These are phyloP conservation scores for Lachnellula subtilissima DNA, from an alignment of 2,329 filamentous ascomycete species.

Conservation along the genomic window DNA sequence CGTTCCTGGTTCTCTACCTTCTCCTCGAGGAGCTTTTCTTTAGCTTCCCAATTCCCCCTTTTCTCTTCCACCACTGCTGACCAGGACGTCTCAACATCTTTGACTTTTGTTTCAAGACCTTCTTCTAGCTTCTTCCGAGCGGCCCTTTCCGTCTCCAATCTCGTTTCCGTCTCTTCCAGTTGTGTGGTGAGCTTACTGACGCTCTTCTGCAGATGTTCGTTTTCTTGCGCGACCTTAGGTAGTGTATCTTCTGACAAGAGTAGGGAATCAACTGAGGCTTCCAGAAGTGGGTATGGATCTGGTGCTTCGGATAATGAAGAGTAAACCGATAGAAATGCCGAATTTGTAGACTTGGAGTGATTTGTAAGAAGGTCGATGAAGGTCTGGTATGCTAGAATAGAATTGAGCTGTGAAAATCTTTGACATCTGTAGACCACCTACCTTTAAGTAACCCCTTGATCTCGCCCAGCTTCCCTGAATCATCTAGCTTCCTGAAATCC, in stretches of 20 bases:
- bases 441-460: slow-evolving; percentile 87
- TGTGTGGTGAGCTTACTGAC: slow-evolving; percentile 72
- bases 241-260: slow-evolving; percentile 88
- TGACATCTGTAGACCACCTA: slow-evolving; percentile 33
- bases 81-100: slow-evolving; percentile 89
- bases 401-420: slow-evolving; percentile 2
- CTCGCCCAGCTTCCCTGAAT: slow-evolving; percentile 78
- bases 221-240: slow-evolving; percentile 84
- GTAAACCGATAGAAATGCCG: slow-evolving; percentile 88
- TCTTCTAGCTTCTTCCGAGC: slow-evolving; percentile 72
- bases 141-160: slow-evolving; percentile 71
- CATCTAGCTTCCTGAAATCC: slow-evolving; percentile 91
- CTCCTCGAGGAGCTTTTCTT: slow-evolving; percentile 85
- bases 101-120: slow-evolving; percentile 71
- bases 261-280: slow-evolving; percentile 92
- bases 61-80: slow-evolving; percentile 86
- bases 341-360: slow-evolving; percentile 90
- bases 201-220: slow-evolving; percentile 76
- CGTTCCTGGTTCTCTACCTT: slow-evolving; percentile 93
- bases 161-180: slow-evolving; percentile 75
- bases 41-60: slow-evolving; percentile 91
- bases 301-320: slow-evolving; percentile 91
- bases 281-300: slow-evolving; percentile 91
- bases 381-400: slow-evolving; percentile 73
- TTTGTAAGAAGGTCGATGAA: slow-evolving; percentile 97